A percentile compares a stretch with the other conserved stretches of the same genome.
Evolutionary conservation across 108 stramenopile genomes (phyloP).

Genomic region (Nannochloropsis granulata): DNA sequence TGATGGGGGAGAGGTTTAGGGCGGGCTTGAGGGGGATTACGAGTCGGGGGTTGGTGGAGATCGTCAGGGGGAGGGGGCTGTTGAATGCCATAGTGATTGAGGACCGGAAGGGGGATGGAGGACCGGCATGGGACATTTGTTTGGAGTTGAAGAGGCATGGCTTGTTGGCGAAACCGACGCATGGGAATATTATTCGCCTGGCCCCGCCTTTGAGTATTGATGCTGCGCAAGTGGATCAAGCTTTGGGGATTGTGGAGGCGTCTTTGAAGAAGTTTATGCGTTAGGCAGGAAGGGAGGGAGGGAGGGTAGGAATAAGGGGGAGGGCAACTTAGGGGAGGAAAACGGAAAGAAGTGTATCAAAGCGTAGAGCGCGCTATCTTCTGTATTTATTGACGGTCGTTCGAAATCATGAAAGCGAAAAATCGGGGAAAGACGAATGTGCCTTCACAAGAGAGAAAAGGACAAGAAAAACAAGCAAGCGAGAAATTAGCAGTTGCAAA

Average conservation of each 20-base stretch:
- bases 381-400: no score
- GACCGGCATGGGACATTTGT: slow-evolving; percentile 77
- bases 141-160: slow-evolving; percentile 72
- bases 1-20: slow-evolving; percentile 72
- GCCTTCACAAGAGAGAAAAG: no score
- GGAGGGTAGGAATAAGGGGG: no score
- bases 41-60: slow-evolving; percentile 40
- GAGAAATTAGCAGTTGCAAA: no score
- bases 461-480: no score
- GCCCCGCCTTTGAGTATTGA: slow-evolving; percentile 53
- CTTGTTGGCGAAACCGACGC: slow-evolving; percentile 95
- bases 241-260: not conserved
- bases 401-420: no score
- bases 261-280: not conserved
- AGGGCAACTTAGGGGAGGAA: no score
- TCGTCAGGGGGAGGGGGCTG: slow-evolving; percentile 80
- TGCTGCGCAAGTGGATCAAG: slow-evolving; percentile 2
- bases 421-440: no score
- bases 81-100: slow-evolving; percentile 92
- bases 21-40: slow-evolving; percentile 42
- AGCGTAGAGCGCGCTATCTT: no score
- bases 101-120: slow-evolving; percentile 68
- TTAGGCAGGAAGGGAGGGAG: no score
- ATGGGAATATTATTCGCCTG: slow-evolving; percentile 96
- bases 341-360: no score